phyloP scores from a whole-genome alignment of 2,329 filamentous ascomycete species.

The Salinomyces thailandicus region DNA sequence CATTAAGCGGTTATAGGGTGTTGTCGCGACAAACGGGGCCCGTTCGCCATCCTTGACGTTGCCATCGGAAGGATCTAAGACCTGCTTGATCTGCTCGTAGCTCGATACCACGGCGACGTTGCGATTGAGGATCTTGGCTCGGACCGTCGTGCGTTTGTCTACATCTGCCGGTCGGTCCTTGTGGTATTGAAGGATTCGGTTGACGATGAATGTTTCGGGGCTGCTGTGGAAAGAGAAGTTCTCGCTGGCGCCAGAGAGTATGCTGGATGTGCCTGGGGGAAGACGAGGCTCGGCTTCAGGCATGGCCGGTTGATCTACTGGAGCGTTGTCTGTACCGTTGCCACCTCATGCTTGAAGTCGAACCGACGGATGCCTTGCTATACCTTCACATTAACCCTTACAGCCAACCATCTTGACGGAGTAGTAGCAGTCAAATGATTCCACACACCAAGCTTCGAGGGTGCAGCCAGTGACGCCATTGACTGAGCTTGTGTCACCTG shows the following conservation, averaged over 20 bases:
- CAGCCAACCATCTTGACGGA: no score
- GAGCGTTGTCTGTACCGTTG: neutral
- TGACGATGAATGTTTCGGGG: conserved; percentile 16
- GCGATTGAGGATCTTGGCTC: conserved; percentile 16
- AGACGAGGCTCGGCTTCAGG: conserved; percentile 6
- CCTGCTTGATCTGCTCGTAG: conserved; percentile 10
- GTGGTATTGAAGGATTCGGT: conserved; percentile 8
- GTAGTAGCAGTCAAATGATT: no score
- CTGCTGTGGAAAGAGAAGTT: conserved; percentile 17
- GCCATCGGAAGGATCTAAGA: conserved; percentile 6
- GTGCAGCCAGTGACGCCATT: neutral
- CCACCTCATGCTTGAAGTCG: neutral
- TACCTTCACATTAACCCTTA: no score
- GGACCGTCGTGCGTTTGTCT: conserved; percentile 8
- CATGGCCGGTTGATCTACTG: conserved; percentile 1
- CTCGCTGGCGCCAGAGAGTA: conserved; percentile 12
- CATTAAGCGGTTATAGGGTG: conserved; percentile 15
- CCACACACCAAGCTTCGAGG: neutral
- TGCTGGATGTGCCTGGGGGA: conserved; percentile 10
- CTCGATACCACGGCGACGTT: conserved; percentile 17
- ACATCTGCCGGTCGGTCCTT: conserved; percentile 4
- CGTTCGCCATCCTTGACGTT: conserved; percentile 1
- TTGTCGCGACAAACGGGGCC: conserved; percentile 7
- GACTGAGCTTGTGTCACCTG: neutral
- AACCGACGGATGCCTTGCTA: no score